Base-by-base conservation (phyloP, 2,329 filamentous ascomycete genomes). In the Claviceps spartinae region DNA sequence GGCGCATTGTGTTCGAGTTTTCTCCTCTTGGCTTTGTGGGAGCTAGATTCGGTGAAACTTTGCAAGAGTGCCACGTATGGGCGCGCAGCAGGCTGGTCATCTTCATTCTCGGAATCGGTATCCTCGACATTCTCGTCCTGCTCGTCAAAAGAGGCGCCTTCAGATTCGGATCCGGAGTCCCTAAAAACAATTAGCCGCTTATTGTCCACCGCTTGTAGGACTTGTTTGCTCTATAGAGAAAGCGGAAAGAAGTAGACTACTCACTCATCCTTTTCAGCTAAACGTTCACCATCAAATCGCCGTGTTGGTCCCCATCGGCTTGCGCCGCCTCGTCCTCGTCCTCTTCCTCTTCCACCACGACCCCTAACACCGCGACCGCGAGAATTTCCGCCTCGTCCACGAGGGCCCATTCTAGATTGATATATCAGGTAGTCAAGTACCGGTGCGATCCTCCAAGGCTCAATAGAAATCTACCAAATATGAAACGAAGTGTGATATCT, bases 31-130 rank as follows among this genome's bases (percentile, higher is more conserved):
- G 74, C 66, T 43, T 69, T 72, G 2, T 72, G 74, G 3, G 62
- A 66, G 22, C 65, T 61, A 3, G 70, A 67, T 26, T 75, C 71
- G 2, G 71, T 69, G 48, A 84, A 67, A 53, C 76, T 81, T 59
- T 81, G 74, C 59, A 84, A 69, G 6, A 84, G 68, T 7, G 76
- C 69, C 65, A 75, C 69, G 56, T 83, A 84, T 3, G 81, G 74
- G 34, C 72, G 70, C 26, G 69, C 65, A 26, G 67, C 50, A 9
- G 69, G 59, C 30, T 71, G 37, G 42, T 72, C 66, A 46, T 73
- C 62, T 2, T 76, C 73, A 7, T 73, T 70, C 8, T 73, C 72
- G 6, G 69, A 68, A 30, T 64, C 65, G 53, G 67, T 61, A 51
- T 70, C 68, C 22, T 68, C 65, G 48, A 63, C 57, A 34, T 63